These are phyloP conservation scores for Globisporangium megalacanthum DNA, from an alignment of 352 stramenopile species.

Conservation along the genomic window DNA sequence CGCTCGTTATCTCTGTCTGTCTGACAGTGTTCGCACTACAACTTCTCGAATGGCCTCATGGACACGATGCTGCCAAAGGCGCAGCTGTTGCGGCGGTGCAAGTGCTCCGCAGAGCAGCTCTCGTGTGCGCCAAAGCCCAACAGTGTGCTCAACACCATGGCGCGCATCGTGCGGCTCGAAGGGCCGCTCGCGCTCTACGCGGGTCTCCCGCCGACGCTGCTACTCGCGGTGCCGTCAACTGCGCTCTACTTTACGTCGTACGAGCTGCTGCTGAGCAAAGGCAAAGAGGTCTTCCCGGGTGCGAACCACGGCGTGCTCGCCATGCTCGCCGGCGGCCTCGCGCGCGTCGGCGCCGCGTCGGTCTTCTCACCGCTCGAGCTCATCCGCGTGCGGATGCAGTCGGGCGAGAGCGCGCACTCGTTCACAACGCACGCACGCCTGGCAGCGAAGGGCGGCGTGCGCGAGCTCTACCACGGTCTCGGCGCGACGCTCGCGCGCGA, in stretches of 20 bases:
- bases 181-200: constrained; percentile 64
- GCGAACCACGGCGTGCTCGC: constrained; percentile 34
- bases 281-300: constrained; percentile 32
- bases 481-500: constrained; percentile 89
- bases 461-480: constrained; percentile 65
- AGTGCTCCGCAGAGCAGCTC: constrained; percentile 43
- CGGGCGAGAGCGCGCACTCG: constrained; percentile 40
- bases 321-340: constrained; percentile 43
- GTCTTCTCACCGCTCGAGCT: constrained; percentile 85
- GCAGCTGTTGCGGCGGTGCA: constrained; percentile 42
- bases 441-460: constrained; percentile 33
- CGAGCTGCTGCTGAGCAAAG: constrained; percentile 55
- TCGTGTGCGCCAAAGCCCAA: constrained; percentile 28
- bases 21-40: constrained; percentile 58
- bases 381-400: constrained; percentile 85
- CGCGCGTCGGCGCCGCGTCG: constrained; percentile 47
- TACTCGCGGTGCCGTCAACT: constrained; percentile 91
- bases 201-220: constrained; percentile 83
- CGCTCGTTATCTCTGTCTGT: background rate
- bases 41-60: constrained; percentile 77
- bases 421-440: constrained; percentile 40
- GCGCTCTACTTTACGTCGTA: constrained; percentile 94
- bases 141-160: constrained; percentile 61
- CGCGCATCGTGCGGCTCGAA: constrained; percentile 55
- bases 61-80: constrained; percentile 77